Evolutionary conservation across 2,329 filamentous ascomycete species (phyloP), one percentile per base, ranked within the genome.

Genomic region (Macrophomina tecta): DNA sequence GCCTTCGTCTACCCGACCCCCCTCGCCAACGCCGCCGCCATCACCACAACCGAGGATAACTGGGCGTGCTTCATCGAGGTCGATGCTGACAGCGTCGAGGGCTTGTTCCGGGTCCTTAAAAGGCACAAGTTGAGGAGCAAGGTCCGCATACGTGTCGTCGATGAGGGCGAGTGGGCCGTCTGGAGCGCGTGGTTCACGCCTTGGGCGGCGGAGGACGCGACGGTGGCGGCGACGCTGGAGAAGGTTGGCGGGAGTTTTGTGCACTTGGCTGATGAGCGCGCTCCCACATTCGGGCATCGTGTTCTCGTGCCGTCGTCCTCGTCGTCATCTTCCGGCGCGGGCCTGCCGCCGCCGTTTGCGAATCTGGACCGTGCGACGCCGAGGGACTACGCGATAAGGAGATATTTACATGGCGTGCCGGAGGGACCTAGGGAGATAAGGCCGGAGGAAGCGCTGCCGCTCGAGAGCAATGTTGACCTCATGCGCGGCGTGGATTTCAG

Each of bases 401-500:
- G 95, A 46, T 95, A 95, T 73, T 79, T 95, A 36, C 84, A 87
- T 65, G 95, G 95, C 60, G 87, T 99, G 1, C 84, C 94, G 0
- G 95, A 99, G 80, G 94, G 95, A 1, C 91, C 92, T 75, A 77
- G 81, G 16, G 95, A 99, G 82, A 89, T 99, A 23, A 77, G 87
- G 6, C 81, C 84, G 67, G 91, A 91, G 70, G 82, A 85, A 18
- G 89, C 93, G 0, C 83, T 99, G 65, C 94, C 95, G 1, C 90
- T 94, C 78, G 94, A 98, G 79, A 90, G 86, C 75, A 97, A 97
- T 77, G 86, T 98, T 76, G 95, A 99, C 79, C 81, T 92, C 68
- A 92, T 92, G 85, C 86, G 87, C 56, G 95, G 89, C 32, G 90
- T 99, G 71, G 92, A 97, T 79, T 99, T 95, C 82, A 89, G 89